Evolutionary conservation across 306 rosid genomes (phyloP).

Genomic region (Cyamopsis tetragonoloba): DNA sequence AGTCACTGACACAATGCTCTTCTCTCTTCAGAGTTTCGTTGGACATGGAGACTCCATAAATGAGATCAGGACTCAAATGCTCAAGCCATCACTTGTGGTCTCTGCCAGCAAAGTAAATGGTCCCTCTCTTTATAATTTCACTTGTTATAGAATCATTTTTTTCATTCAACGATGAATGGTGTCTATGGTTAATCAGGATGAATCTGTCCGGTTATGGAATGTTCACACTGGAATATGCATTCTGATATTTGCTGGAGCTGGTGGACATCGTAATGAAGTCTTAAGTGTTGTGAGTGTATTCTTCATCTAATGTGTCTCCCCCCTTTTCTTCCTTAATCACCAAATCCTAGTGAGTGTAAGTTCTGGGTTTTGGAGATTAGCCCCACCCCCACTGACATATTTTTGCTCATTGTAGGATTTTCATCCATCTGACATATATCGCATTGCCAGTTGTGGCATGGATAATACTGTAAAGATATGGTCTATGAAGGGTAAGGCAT

Average conservation of each 20-base stretch:
- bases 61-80: constrained; percentile 85
- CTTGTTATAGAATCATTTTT: constrained; percentile 14
- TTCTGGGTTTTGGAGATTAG: constrained; percentile 2
- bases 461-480: constrained; percentile 95
- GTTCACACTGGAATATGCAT: constrained; percentile 86
- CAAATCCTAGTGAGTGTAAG: background rate
- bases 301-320: constrained; percentile 1
- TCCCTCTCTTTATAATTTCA: background rate
- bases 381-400: background rate
- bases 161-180: constrained; percentile 34
- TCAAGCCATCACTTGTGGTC: constrained; percentile 76
- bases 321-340: background rate
- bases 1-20: background rate
- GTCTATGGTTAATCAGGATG: constrained; percentile 61
- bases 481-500: constrained; percentile 84
- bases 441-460: constrained; percentile 96
- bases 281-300: constrained; percentile 77
- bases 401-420: constrained; percentile 60
- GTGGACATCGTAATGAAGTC: constrained; percentile 98
- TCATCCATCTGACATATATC: constrained; percentile 82
- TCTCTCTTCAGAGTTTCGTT: constrained; percentile 68
- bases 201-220: constrained; percentile 96
- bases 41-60: constrained; percentile 97
- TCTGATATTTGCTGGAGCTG: constrained; percentile 92
- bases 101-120: constrained; percentile 87